Evolutionary conservation across 2,329 filamentous ascomycete genomes (phyloP).

Genomic region (Fusarium temperatum): DNA sequence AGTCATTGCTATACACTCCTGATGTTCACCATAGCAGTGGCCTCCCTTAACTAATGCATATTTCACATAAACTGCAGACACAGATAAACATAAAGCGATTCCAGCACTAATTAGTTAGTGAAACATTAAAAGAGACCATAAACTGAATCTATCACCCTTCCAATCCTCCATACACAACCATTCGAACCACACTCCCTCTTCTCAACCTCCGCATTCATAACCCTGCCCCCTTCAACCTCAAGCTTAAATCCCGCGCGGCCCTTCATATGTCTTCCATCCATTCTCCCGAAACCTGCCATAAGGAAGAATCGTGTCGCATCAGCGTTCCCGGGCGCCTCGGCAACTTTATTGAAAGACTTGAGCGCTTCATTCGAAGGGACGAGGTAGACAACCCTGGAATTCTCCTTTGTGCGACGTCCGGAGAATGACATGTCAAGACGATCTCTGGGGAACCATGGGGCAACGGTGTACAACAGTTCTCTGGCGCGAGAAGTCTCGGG

Average conservation of each 20-base stretch:
- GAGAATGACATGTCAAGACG: not conserved
- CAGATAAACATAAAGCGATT: not conserved
- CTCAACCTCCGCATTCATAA: not conserved
- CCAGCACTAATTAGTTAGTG: not conserved
- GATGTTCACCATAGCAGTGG: not conserved
- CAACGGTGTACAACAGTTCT: not conserved
- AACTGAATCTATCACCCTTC: not conserved
- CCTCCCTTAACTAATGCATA: no score
- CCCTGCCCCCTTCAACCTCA: not conserved
- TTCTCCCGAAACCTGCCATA: not conserved
- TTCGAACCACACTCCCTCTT: not conserved
- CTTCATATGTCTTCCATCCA: not conserved
- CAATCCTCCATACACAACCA: conserved; percentile 1
- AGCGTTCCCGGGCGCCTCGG: not conserved
- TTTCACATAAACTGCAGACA: not conserved
- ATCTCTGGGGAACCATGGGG: not conserved
- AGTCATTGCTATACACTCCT: not conserved
- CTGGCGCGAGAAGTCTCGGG: not conserved
- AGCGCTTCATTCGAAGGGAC: not conserved
- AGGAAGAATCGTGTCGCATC: not conserved
- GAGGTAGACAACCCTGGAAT: not conserved
- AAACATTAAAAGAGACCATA: not conserved
- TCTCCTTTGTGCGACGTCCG: not conserved
- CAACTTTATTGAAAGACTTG: not conserved
- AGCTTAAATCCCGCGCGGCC: not conserved